Base-by-base conservation (phyloP, 2,329 filamentous ascomycete genomes). In the Fusarium poae region DNA sequence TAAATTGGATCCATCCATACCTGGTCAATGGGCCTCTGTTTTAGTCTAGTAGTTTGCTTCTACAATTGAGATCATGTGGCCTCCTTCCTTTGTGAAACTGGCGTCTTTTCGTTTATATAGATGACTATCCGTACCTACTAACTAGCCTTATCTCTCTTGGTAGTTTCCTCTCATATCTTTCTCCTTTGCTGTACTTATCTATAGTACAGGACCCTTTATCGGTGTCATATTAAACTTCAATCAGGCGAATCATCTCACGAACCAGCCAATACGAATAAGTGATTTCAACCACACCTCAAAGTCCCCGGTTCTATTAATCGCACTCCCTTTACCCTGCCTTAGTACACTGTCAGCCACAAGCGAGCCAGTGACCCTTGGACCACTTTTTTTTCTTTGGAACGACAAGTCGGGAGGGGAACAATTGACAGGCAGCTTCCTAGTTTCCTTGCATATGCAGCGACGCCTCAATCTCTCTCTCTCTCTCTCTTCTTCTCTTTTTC, bases 361-460 rank as follows among this genome's bases (percentile, higher is more conserved):
- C 58, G 30, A 56, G 65, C 66, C 30, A 52, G 57, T 52, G 66
- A 70, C 62, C 62, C 66, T 70, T 70, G 62, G 53, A 20, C 54
- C 61, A 52, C 65, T 72, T 58, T 64, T 57, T 67, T 58, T 67
- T 30, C 58, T 64, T 71, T 42, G 57, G 52, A 52, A 45, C 29
- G 43, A 45, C 43, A 29, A 29, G 42, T 50, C 39, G 49, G 58
- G 67, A 63, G 63, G 71, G 63, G 70, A 50, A 66, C 50, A 60
- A 66, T 55, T 44, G 58, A 69, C 65, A 25, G 32, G 23, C 34
- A 57, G 51, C 57, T 66, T 56, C 58, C 67, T 65, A 53, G 49
- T 55, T 66, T 59, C 61, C 71, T 68, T 72, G 71, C 67, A 72
- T 73, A 63, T 72, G 69, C 58, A 70, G 44, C 64, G 43, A 57